Percentiles rank a stretch among this genome's conserved stretches.
phyloP scores from a whole-genome alignment of 441 rosid genomes.

The Populus hybrid region DNA sequence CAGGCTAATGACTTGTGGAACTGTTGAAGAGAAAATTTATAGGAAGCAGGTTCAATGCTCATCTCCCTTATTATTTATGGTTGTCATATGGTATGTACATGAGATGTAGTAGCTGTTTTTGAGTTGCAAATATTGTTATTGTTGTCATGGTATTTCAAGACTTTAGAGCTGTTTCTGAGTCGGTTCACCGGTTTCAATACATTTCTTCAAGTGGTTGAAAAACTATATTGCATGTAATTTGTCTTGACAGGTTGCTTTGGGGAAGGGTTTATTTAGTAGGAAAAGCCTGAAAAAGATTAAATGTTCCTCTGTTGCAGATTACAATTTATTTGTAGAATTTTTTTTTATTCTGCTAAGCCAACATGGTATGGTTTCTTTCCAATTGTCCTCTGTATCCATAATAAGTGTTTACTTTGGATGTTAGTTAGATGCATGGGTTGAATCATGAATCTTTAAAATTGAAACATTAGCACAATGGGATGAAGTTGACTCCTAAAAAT shows the following conservation, averaged over 20 bases:
- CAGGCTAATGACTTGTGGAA: slow-evolving; percentile 93
- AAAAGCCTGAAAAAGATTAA: background rate
- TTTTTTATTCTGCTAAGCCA: background rate
- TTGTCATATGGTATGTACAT: background rate
- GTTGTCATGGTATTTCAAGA: background rate
- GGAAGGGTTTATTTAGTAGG: no score
- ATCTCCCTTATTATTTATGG: background rate
- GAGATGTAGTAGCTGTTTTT: background rate
- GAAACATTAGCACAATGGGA: background rate
- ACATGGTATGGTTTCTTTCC: background rate
- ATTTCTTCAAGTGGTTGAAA: slow-evolving; percentile 1
- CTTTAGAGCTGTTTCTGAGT: background rate
- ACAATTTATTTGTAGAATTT: background rate
- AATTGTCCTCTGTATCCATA: background rate
- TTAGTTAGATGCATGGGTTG: background rate
- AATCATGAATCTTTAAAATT: background rate
- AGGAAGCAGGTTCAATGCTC: slow-evolving; percentile 71
- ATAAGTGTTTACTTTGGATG: background rate
- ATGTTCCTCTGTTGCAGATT: background rate
- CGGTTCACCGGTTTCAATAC: background rate
- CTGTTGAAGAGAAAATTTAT: slow-evolving; percentile 98
- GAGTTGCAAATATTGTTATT: background rate
- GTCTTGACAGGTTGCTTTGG: no score
- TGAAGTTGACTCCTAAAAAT: background rate
- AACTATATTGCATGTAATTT: background rate